A percentile compares a stretch with the other conserved stretches of the same genome.
These are phyloP conservation scores for Tolypocladium endophyticum DNA, from an alignment of 2,329 filamentous ascomycete species.

Conservation along the genomic window DNA sequence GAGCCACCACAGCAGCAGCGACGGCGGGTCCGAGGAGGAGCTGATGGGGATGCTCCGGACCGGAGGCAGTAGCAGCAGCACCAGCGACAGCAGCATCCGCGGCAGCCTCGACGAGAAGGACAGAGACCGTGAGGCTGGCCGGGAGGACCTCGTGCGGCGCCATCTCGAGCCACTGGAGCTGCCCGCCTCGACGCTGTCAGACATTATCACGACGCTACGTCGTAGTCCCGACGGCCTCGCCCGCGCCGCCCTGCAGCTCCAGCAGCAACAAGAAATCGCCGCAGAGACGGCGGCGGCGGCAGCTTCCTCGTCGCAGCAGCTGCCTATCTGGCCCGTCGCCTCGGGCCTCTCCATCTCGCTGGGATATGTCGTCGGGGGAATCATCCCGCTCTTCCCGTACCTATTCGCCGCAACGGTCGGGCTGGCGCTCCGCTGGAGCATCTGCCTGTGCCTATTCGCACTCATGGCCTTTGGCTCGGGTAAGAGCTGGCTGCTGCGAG, in stretches of 20 bases:
- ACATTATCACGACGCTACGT: slow-evolving; percentile 15
- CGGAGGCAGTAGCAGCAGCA: slow-evolving; percentile 1
- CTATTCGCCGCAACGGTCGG: slow-evolving; percentile 35
- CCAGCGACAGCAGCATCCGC: background rate
- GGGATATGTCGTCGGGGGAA: slow-evolving; percentile 52
- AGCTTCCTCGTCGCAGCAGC: slow-evolving; percentile 8
- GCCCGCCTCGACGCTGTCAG: slow-evolving; percentile 7
- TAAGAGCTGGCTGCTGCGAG: slow-evolving; percentile 34
- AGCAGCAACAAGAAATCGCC: background rate
- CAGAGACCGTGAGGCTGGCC: background rate
- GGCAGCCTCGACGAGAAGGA: slow-evolving; percentile 7
- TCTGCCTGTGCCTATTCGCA: slow-evolving; percentile 40
- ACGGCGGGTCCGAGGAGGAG: slow-evolving; percentile 11
- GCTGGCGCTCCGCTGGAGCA: slow-evolving; percentile 39
- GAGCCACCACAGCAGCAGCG: background rate
- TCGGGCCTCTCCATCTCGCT: slow-evolving; percentile 49
- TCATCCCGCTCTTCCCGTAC: slow-evolving; percentile 53
- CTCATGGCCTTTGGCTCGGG: slow-evolving; percentile 46
- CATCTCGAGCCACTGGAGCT: slow-evolving; percentile 23
- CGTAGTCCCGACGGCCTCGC: slow-evolving; percentile 19
- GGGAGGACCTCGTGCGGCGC: slow-evolving; percentile 16
- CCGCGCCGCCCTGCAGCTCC: slow-evolving; percentile 10
- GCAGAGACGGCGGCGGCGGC: background rate
- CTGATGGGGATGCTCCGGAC: slow-evolving; percentile 14
- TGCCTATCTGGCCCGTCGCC: slow-evolving; percentile 24